Evolutionary conservation across 768 basidiomycete genomes (phyloP), one percentile per base, ranked within the genome.

Genomic region (Guyanaporus albipodus): DNA sequence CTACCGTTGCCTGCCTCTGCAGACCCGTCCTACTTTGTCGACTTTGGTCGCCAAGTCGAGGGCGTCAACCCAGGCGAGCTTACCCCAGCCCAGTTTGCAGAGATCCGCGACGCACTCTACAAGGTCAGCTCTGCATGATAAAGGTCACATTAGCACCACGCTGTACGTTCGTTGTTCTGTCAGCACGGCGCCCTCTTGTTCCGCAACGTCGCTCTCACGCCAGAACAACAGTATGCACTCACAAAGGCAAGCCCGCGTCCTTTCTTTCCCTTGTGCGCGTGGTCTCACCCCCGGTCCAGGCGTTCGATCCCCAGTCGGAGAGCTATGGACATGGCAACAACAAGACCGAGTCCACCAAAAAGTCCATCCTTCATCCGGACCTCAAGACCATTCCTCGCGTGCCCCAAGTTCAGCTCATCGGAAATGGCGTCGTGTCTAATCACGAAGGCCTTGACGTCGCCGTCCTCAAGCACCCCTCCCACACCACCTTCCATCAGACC

Each of bases 341-440:
- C 73, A 89, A 90, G 73, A 90, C 86, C 0, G 78, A 82, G 44
- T 68, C 71, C 35, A 81, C 82, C 18, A 77, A 75, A 57, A 85
- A 85, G 59, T 91, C 90, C 4, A 85, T 93, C 57, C 79, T 92
- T 12, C 89, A 91, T 60, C 87, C 90, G 0, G 87, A 92, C 62
- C 78, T 93, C 57, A 94, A 91, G 73, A 92, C 88, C 31, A 90
- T 95, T 50, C 90, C 92, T 1, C 77, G 84, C 19, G 82, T 87
- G 2, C 88, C 89, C 1, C 88, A 93, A 60, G 92, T 95, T 1
- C 92, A 95, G 63, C 81, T 94, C 44, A 93, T 94, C 60, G 91
- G 91, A 8, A 92, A 93, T 58, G 91, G 92, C 7, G 78, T 70
- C 0, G 83, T 91, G 10, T 82, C 82, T 57, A 69, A 86, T 61